A percentile compares a stretch with the other conserved stretches of the same genome.
Evolutionary conservation across 805 yeast species (phyloP).

Genomic region (Nakazawaea ambrosiae): DNA sequence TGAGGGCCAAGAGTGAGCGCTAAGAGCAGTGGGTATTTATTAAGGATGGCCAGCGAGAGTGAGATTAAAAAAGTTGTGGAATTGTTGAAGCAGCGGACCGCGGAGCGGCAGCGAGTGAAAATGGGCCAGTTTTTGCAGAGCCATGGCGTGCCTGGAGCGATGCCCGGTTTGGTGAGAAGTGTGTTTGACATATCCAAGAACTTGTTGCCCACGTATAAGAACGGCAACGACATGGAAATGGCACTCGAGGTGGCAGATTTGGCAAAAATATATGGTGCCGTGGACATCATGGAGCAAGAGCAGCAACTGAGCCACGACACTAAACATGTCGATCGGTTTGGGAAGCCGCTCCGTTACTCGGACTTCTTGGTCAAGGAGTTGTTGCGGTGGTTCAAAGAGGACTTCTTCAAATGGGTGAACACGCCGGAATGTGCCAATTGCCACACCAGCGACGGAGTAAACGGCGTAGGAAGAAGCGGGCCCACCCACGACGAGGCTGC

Average conservation of each 20-base stretch:
- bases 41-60: slow-evolving; percentile 56
- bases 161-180: slow-evolving; percentile 3
- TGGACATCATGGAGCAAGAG: slow-evolving; percentile 40
- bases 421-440: slow-evolving; percentile 56
- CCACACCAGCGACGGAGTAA: slow-evolving; percentile 24
- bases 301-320: slow-evolving; percentile 16
- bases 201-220: slow-evolving; percentile 28
- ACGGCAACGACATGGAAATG: slow-evolving; percentile 36
- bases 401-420: slow-evolving; percentile 81
- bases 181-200: slow-evolving; percentile 2
- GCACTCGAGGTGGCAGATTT: slow-evolving; percentile 63
- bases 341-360: slow-evolving; percentile 31
- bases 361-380: slow-evolving; percentile 55
- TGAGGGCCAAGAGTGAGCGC: too few relatives aligned
- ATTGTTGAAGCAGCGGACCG: background rate
- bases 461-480: slow-evolving; percentile 26
- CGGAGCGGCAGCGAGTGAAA: background rate
- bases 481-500: slow-evolving; percentile 39
- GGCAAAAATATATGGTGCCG: slow-evolving; percentile 43
- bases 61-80: slow-evolving; percentile 22
- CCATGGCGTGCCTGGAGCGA: too few relatives aligned
- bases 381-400: slow-evolving; percentile 65
- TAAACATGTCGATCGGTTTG: slow-evolving; percentile 10
- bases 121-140: background rate
- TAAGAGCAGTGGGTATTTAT: too few relatives aligned